These are phyloP conservation scores for Tillandsia fasciculata DNA, from an alignment of 176 grass and related monocot species.

Conservation along the genomic window DNA sequence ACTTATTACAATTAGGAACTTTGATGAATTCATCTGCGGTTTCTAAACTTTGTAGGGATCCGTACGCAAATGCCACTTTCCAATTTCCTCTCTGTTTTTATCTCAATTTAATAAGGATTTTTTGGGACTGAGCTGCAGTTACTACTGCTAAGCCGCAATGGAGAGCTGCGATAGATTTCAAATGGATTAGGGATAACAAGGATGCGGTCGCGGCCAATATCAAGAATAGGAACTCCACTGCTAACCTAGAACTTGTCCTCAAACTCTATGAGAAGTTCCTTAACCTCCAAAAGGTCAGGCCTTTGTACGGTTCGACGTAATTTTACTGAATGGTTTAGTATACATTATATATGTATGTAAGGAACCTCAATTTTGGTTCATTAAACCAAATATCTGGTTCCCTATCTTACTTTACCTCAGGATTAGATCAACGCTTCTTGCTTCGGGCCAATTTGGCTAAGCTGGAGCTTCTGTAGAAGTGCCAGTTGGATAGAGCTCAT, in stretches of 20 bases:
- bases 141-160: slow-evolving; percentile 44
- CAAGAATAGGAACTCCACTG: slow-evolving; percentile 43
- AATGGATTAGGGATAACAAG: slow-evolving; percentile 92
- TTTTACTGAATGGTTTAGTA: not conserved
- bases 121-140: slow-evolving; percentile 13
- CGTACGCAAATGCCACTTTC: no score
- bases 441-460: no score
- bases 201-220: slow-evolving; percentile 59
- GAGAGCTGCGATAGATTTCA: slow-evolving; percentile 97
- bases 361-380: not conserved
- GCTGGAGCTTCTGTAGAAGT: no score
- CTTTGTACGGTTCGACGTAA: slow-evolving; percentile 1
- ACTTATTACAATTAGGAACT: not conserved
- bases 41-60: no score
- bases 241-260: slow-evolving; percentile 72
- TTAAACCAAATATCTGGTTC: not conserved
- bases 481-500: no score
- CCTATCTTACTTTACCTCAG: no score
- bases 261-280: slow-evolving; percentile 77
- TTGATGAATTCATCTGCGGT: no score
- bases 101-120: not conserved
- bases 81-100: no score
- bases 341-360: not conserved
- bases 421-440: no score
- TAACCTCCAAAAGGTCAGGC: slow-evolving; percentile 74